Evolutionary conservation across 495 filamentous ascomycete species (phyloP), one percentile per base, ranked within the genome.

Genomic region (Neurospora africana): DNA sequence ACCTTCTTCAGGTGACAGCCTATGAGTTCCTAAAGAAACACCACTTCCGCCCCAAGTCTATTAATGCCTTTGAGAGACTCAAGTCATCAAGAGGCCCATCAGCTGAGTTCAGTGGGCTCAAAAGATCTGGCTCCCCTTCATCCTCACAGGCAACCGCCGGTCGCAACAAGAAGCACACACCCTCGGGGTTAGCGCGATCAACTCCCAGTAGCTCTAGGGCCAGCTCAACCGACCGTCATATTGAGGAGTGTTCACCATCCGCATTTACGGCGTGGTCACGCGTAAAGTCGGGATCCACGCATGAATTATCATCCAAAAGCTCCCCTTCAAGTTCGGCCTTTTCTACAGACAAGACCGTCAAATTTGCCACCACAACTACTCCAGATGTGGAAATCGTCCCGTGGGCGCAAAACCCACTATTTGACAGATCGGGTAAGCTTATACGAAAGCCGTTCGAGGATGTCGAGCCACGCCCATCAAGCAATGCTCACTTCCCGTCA

Each of bases 11-110:
- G 33, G 87, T 86, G 3, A 88, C 92, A 79, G 81, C 89, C 19
- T 83, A 84, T 70, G 87, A 90, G 73, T 94, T 94, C 72, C 75
- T 95, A 23, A 88, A 85, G 73, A 88, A 90, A 69, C 84, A 93
- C 72, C 84, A 89, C 72, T 86, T 92, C 78, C 84, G 85, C 10
- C 89, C 91, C 23, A 82, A 79, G 21, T 65, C 76, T 47, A 68
- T 78, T 33, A 71, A 74, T 69, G 70, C 77, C 19, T 67, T 82
- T 10, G 41, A 73, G 65, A 70, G 41, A 15, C 72, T 81, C 6
- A 72, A 71, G 35, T 21, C 44, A 36, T 33, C 72, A 21, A 75
- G 70, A 38, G 36, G 19, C 11, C 65, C 39, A 35, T 40, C 36
- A 8, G 41, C 71, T 3, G 58, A 15, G 6, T 7, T 19, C 17